Evolutionary conservation across 1,139 yeast genomes (phyloP).

Genomic region (Hemisphaericaspora xylofermentans): DNA sequence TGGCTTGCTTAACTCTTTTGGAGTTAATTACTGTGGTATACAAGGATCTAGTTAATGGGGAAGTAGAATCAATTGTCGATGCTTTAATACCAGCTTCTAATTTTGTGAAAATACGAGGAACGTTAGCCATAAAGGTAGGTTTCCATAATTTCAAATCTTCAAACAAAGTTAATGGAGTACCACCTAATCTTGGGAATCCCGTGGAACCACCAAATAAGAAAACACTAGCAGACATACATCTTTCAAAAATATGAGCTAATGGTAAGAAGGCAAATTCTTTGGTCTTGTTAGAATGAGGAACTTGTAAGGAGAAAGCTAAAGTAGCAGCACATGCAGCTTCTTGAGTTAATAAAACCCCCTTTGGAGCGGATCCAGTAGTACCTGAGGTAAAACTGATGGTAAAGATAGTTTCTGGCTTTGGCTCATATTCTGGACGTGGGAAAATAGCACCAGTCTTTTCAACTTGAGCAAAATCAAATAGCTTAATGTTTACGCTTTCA

Average conservation of each 20-base stretch:
- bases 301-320: slow-evolving; percentile 8
- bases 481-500: slow-evolving; percentile 21
- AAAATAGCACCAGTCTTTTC: slow-evolving; percentile 27
- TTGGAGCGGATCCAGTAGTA: slow-evolving; percentile 42
- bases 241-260: slow-evolving; percentile 42
- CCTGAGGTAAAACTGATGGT: slow-evolving; percentile 46
- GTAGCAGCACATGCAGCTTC: slow-evolving; percentile 27
- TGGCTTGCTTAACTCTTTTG: slow-evolving; percentile 20
- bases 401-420: slow-evolving; percentile 29
- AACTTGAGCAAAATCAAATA: slow-evolving; percentile 35
- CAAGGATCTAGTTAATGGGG: slow-evolving; percentile 18
- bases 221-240: slow-evolving; percentile 32
- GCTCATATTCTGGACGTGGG: slow-evolving; percentile 25
- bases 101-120: slow-evolving; percentile 66
- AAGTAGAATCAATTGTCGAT: slow-evolving; percentile 29
- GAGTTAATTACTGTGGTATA: slow-evolving; percentile 19
- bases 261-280: slow-evolving; percentile 30
- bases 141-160: slow-evolving; percentile 57
- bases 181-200: slow-evolving; percentile 47
- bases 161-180: slow-evolving; percentile 45
- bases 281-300: slow-evolving; percentile 14
- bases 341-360: slow-evolving; percentile 39
- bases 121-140: slow-evolving; percentile 55
- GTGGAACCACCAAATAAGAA: slow-evolving; percentile 36
- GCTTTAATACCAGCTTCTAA: slow-evolving; percentile 54